Conservation (phyloP, 257 asterid genomes). For the Ilex aquifolium region DNA sequence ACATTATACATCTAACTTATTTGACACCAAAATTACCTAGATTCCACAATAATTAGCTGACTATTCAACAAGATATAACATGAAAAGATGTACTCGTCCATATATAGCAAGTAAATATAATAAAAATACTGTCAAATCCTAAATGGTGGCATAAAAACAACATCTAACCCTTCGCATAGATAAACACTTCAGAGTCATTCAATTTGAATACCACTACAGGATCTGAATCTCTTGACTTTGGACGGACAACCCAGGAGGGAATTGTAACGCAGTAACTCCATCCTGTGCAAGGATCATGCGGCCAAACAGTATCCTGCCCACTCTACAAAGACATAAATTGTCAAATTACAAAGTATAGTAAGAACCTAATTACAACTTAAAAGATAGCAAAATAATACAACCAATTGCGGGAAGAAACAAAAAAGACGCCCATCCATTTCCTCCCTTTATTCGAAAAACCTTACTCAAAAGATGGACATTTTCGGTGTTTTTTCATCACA, state of each 20-base stretch:
- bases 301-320: slow-evolving; percentile 89
- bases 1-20: too few relatives aligned
- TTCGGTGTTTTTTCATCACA: too few relatives aligned
- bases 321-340: slow-evolving; percentile 41
- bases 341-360: slow-evolving; percentile 13
- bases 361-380: background rate
- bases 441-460: too few relatives aligned
- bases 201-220: slow-evolving; percentile 76
- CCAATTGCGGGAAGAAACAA: background rate
- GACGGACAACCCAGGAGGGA: slow-evolving; percentile 94
- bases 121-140: background rate
- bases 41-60: too few relatives aligned
- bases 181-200: slow-evolving; percentile 8
- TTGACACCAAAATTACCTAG: too few relatives aligned
- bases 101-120: too few relatives aligned
- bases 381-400: background rate
- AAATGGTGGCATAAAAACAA: slow-evolving; percentile 17
- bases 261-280: slow-evolving; percentile 94
- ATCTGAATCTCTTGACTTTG: slow-evolving; percentile 89
- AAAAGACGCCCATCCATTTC: background rate
- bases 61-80: too few relatives aligned
- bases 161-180: slow-evolving; percentile 15
- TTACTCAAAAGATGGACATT: too few relatives aligned
- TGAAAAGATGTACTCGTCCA: too few relatives aligned
- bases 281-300: slow-evolving; percentile 89